phyloP scores from a whole-genome alignment of 768 basidiomycete species.

The Tricholoma flavovirens region DNA sequence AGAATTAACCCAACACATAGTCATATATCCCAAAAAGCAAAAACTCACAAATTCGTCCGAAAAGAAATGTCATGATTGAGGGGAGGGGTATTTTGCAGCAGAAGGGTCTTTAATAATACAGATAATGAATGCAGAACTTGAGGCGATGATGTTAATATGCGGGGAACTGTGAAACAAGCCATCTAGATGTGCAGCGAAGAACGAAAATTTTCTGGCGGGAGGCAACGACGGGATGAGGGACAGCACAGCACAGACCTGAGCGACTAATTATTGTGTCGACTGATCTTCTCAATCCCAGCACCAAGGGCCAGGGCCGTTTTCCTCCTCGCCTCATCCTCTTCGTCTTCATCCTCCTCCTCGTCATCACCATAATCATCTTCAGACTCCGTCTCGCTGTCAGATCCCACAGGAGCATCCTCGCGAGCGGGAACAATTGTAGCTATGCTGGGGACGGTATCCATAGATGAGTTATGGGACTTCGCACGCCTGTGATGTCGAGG shows the following conservation, averaged over 20 bases:
- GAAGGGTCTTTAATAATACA: background rate
- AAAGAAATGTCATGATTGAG: background rate
- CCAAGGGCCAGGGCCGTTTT: conserved; percentile 13
- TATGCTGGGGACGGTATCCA: background rate
- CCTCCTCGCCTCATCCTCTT: background rate
- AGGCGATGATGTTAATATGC: background rate
- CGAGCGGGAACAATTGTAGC: background rate
- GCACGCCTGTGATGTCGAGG: conserved; percentile 10
- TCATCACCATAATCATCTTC: conserved; percentile 12
- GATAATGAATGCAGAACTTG: background rate
- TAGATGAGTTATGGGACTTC: conserved; percentile 3
- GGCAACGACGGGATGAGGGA: no score
- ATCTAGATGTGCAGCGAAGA: background rate
- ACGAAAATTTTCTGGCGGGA: background rate
- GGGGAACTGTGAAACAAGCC: background rate
- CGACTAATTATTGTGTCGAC: conserved; percentile 16
- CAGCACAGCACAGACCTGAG: no score
- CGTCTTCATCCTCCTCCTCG: conserved; percentile 14
- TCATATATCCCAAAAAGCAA: background rate
- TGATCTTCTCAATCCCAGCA: conserved; percentile 19
- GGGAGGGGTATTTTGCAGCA: background rate
- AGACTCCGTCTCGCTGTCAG: conserved; percentile 10
- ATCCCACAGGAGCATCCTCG: background rate
- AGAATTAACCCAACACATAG: background rate
- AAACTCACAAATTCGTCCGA: background rate